Conservation (phyloP, 768 basidiomycete genomes). For the Podaxis sp. region DNA sequence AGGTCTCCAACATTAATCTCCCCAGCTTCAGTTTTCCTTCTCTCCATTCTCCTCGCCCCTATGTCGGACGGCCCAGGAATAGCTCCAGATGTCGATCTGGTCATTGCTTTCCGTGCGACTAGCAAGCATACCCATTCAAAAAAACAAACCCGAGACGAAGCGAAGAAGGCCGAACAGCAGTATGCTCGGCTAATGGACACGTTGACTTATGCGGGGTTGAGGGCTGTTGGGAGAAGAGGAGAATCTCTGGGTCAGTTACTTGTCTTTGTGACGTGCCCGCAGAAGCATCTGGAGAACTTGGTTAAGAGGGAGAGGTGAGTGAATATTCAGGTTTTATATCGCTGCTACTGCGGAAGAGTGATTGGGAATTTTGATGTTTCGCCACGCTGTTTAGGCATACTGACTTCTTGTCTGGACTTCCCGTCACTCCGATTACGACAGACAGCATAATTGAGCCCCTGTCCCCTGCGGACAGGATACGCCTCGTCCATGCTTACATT, state of each 20-base stretch:
- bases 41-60: background rate
- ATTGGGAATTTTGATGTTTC: background rate
- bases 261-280: conserved; percentile 70
- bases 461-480: conserved; percentile 72
- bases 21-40: background rate
- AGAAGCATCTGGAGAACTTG: conserved; percentile 55
- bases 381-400: conserved; percentile 43
- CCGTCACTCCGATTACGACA: conserved; percentile 43
- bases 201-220: conserved; percentile 59
- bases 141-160: conserved; percentile 56
- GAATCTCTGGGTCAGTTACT: conserved; percentile 71
- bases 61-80: conserved; percentile 16
- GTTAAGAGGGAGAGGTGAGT: conserved; percentile 73
- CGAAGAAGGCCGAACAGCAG: conserved; percentile 61
- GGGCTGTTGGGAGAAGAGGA: conserved; percentile 73
- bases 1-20: background rate
- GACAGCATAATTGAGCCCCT: conserved; percentile 43
- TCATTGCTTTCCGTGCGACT: conserved; percentile 63
- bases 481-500: conserved; percentile 71
- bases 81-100: conserved; percentile 62
- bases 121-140: conserved; percentile 50
- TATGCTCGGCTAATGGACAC: conserved; percentile 60
- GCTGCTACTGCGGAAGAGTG: background rate
- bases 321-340: background rate
- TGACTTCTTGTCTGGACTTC: conserved; percentile 74